Conservation (phyloP, 164 flowering plant species). For the Stephania cephalantha region DNA sequence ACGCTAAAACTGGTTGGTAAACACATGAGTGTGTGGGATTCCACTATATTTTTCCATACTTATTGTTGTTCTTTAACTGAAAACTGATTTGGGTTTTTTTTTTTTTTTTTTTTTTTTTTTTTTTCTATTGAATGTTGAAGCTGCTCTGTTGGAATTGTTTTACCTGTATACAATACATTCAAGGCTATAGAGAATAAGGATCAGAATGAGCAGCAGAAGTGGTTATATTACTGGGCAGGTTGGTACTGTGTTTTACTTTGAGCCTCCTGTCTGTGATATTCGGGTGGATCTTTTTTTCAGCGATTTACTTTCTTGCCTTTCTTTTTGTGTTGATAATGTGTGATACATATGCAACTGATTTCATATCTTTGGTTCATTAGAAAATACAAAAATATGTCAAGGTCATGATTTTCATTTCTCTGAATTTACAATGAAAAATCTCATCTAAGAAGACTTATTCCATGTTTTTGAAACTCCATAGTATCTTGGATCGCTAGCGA, state of each 20-base stretch:
- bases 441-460: no score
- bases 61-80: neutral
- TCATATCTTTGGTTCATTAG: neutral
- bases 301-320: no score
- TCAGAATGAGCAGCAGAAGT: conserved; percentile 58
- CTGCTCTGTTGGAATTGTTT: conserved; percentile 68
- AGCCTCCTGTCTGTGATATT: neutral
- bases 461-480: no score
- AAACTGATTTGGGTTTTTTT: neutral
- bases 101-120: neutral
- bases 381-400: no score
- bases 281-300: neutral
- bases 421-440: no score
- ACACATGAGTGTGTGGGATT: neutral
- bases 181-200: conserved; percentile 78
- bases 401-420: no score
- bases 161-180: conserved; percentile 87
- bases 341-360: neutral
- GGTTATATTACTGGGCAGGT: conserved; percentile 97
- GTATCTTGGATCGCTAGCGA: neutral
- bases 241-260: conserved; percentile 7
- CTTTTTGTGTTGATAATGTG: neutral
- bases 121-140: conserved; percentile 30
- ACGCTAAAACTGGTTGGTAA: neutral
- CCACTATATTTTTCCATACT: neutral